Base-by-base conservation (phyloP, 192 early-diverging fungal genomes). In the Podila epigama region DNA sequence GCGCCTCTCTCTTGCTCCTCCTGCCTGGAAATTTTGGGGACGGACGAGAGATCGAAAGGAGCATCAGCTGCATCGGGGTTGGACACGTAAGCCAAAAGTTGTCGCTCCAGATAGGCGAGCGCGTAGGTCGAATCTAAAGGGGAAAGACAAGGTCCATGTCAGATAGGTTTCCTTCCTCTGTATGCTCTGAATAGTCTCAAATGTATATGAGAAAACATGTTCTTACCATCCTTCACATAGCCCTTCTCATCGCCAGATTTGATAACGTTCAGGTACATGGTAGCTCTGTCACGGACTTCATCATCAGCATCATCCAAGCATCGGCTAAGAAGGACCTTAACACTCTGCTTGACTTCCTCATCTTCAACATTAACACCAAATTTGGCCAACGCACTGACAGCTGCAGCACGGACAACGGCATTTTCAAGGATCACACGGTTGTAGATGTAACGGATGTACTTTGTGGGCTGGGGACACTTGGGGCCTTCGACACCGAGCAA, bases 401-500 rank as follows among this genome's bases (percentile, higher is more conserved):
- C 97, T 6, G 98, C 97, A 12, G 94, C 97, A 40, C 97, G 87
- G 31, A 99, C 95, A 71, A 94, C 94, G 3, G 96, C 92, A 70
- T 96, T 98, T 65, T 99, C 98, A 51, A 99, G 85, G 67, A 99
- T 97, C 37, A 99, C 95, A 11, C 97, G 90, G 85, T 99, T 99
- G 89, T 99, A 99, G 65, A 99, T 99, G 77, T 98, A 97, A n/a
- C 96, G 89, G 72, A 99, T 97, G 79, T 94, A 99, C 79, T 97
- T 94, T 13, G 93, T 92, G 20, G 98, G 96, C 22, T 91, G 92
- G n/a, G 87, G 67, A 15, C 95, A 96, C 66, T 89, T 91, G 20
- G 98, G 98, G 1, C 98, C 97, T 72, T 98, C 95, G 7, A 92
- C 84, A 54, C 98, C 98, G 35, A 99, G 84, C 40, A 99, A 85